Evolutionary conservation across 2,329 filamentous ascomycete species (phyloP), one percentile per base, ranked within the genome.

Genomic region (Karstenula rhodostoma): DNA sequence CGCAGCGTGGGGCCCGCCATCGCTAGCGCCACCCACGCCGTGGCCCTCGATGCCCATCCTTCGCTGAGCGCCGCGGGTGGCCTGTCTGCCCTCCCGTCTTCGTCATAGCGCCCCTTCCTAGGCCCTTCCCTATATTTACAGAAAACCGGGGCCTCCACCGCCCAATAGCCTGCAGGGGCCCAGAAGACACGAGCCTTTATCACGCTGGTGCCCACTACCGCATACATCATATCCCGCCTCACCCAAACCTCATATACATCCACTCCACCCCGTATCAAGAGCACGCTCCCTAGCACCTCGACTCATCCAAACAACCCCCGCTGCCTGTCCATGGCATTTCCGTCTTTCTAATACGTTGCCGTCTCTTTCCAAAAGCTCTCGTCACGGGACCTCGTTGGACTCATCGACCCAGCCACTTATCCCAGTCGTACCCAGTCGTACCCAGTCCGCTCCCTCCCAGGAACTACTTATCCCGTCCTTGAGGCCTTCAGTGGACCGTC

Each of bases 401-500:
- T 49, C 44, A 51, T 46, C 56, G 51, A 61, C 62, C 48, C 52
- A 49, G 51, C 44, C 51, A 44, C n/a, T n/a, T n/a, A n/a, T n/a
- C n/a, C n/a, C n/a, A n/a, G n/a, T n/a, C n/a, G n/a, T n/a, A n/a
- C n/a, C n/a, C 37, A 54, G 51, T 61, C 50, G 51, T 52, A 47
- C 27, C 56, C 59, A 35, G 43, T 56, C 48, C 42, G 29, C n/a
- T 52, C 44, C 27, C 44, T 47, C 59, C 51, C 59, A 64, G 63
- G 70, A 67, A 72, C 60, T 56, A 50, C 59, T 68, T 70, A 61
- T 62, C 63, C 56, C 54, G 70, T 76, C 73, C 75, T 74, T 74
- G 76, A 78, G 75, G 72, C 76, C 77, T 79, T 78, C 56, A 73
- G 61, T 78, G 75, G 76, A 78, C 73, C 74, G 70, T 66, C 73